These are phyloP conservation scores for Rubia tinctorum DNA, from an alignment of 305 asterid genomes.

Conservation along the genomic window DNA sequence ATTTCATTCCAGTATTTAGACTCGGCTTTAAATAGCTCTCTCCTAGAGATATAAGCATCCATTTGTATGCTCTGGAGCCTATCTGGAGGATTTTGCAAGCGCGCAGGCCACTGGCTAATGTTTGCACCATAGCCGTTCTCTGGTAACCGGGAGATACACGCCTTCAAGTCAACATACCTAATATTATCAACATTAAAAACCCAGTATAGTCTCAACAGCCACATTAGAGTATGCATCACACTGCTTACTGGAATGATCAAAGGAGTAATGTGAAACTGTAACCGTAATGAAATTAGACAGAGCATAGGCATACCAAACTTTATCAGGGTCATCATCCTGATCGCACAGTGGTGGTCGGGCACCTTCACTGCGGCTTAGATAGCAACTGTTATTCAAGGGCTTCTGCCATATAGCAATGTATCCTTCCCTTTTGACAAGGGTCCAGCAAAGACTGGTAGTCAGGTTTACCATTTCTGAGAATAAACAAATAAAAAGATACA, in stretches of 20 bases:
- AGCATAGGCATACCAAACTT: slow-evolving; percentile 63
- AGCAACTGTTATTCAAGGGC: slow-evolving; percentile 81
- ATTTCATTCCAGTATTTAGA: slow-evolving; percentile 72
- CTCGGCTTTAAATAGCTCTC: slow-evolving; percentile 72
- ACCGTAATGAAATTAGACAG: not conserved
- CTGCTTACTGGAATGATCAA: not conserved
- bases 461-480: slow-evolving; percentile 76
- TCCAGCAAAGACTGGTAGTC: slow-evolving; percentile 82
- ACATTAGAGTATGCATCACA: not conserved
- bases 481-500: slow-evolving; percentile 19
- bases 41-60: slow-evolving; percentile 69
- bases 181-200: slow-evolving; percentile 18
- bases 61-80: slow-evolving; percentile 77
- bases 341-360: slow-evolving; percentile 72
- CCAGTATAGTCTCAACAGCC: not conserved
- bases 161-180: slow-evolving; percentile 80
- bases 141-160: slow-evolving; percentile 71
- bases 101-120: slow-evolving; percentile 73
- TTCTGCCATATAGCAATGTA: slow-evolving; percentile 91
- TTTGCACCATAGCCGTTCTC: slow-evolving; percentile 73
- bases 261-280: not conserved
- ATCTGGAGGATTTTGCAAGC: slow-evolving; percentile 75
- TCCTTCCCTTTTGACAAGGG: slow-evolving; percentile 85
- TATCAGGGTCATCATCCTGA: slow-evolving; percentile 75
- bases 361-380: slow-evolving; percentile 69